These are phyloP conservation scores for Bipolaris cookei DNA, from an alignment of 2,329 filamentous ascomycete genomes.

Conservation along the genomic window DNA sequence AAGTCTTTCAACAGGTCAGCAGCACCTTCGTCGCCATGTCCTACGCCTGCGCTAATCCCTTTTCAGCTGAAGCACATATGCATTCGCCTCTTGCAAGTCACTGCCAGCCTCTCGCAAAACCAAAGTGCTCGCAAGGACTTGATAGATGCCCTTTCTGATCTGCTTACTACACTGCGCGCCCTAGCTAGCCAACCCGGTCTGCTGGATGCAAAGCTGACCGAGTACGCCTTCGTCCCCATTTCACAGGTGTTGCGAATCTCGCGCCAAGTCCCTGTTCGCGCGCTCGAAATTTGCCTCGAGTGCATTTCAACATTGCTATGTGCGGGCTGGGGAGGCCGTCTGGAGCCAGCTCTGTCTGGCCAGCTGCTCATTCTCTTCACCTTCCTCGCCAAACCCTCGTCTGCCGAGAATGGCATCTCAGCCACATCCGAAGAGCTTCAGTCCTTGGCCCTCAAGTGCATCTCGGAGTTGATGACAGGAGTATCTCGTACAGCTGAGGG, in stretches of 20 bases:
- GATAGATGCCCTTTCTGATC: constrained; percentile 54
- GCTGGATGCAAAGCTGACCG: constrained; percentile 82
- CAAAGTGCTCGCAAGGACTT: constrained; percentile 56
- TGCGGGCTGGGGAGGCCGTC: constrained; percentile 77
- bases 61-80: constrained; percentile 63
- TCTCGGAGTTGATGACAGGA: constrained; percentile 69
- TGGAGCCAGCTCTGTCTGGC: constrained; percentile 75
- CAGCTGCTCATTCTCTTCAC: constrained; percentile 86
- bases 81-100: constrained; percentile 63
- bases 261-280: constrained; percentile 70
- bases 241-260: constrained; percentile 83
- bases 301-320: constrained; percentile 76
- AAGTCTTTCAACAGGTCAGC: constrained; percentile 48
- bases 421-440: constrained; percentile 75
- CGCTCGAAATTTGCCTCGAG: constrained; percentile 77
- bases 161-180: constrained; percentile 52
- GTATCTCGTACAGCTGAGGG: constrained; percentile 59
- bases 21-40: constrained; percentile 1
- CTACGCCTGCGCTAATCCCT: constrained; percentile 6
- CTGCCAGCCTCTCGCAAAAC: constrained; percentile 57
- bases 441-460: constrained; percentile 71
- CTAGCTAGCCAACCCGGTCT: constrained; percentile 44
- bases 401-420: constrained; percentile 55
- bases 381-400: constrained; percentile 77
- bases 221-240: constrained; percentile 94